Base-by-base conservation (phyloP, 352 stramenopile species). In the Globisporangium sylvaticum region DNA sequence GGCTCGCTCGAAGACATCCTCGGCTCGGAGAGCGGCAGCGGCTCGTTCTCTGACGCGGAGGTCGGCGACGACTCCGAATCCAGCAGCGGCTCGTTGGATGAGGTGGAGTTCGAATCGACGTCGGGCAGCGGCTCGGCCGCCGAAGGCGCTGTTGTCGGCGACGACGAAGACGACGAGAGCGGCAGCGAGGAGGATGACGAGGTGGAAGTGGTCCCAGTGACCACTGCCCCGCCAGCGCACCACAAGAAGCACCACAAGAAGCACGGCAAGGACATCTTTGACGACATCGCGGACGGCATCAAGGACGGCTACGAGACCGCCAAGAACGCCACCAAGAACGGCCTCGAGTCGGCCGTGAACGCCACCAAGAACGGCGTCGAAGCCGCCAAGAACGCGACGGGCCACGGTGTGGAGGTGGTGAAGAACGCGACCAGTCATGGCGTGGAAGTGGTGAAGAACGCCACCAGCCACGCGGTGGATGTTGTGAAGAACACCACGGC, bases 131-230 rank as follows among this genome's bases (percentile, higher is more conserved):
- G 24, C 14, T 42, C 60, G 29, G 18, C 29, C 7, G 27, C 34
- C 12, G 34, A 22, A 22, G 24, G 4, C 14, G 3, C 34, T 12
- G 61, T 22, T n/a, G 61, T 66, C 9, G 61, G 50, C 20, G 60
- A 58, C 1, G 60, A 58, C 14, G 60, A 56, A 4, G 44, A 58
- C 25, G 37, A 56, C 14, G 59, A 65, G 15, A 44, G 58, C 18
- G 44, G 20, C 10, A 53, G 61, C 1, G 69, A 53, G 1, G 65
- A 69, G 22, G 77, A 72, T 12, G 67, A 71, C n/a, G 76, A 69
- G 15, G 70, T 70, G 7, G 65, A 69, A 27, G 70, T 62, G 6
- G 65, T 72, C 12, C 68, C 44, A 58, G 31, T 22, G 64, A 72
- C 0, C 39, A 70, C 0, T 60, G 68, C 62, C 20, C 44, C 50